phyloP scores from a whole-genome alignment of 768 basidiomycete species.

The Lactarius quietus region DNA sequence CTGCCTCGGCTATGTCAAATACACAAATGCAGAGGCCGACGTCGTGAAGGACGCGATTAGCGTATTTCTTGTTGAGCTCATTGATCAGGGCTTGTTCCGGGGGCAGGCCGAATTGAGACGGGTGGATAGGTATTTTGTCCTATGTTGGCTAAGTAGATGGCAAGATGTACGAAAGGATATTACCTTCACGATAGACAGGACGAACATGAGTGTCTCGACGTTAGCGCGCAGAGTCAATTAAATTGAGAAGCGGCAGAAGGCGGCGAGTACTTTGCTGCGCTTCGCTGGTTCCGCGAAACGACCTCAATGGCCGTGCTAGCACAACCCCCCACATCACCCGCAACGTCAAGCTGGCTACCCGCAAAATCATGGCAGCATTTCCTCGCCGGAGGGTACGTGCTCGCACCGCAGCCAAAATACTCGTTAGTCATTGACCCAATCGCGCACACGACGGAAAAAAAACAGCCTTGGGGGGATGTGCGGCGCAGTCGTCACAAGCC shows the following conservation, averaged over 20 bases:
- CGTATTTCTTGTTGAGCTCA: constrained; percentile 93
- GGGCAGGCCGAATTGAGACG: constrained; percentile 77
- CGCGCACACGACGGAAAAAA: neutral
- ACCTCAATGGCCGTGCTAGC: constrained; percentile 28
- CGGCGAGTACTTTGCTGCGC: neutral
- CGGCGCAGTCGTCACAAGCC: constrained; percentile 93
- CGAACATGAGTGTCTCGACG: constrained; percentile 32
- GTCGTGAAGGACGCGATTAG: constrained; percentile 86
- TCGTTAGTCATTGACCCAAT: neutral
- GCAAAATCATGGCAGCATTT: constrained; percentile 84
- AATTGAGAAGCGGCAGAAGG: neutral
- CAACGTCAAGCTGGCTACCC: constrained; percentile 40
- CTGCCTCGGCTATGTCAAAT: constrained; percentile 81
- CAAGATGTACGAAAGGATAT: neutral
- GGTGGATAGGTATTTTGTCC: constrained; percentile 91
- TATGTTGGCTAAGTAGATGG: constrained; percentile 31
- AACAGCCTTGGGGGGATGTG: constrained; percentile 92
- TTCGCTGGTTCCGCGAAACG: neutral
- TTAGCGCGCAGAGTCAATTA: neutral
- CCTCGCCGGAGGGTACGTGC: constrained; percentile 77
- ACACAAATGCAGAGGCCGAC: constrained; percentile 89
- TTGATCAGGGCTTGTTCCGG: constrained; percentile 75
- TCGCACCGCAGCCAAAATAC: neutral
- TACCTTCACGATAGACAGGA: constrained; percentile 38
- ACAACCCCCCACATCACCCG: constrained; percentile 30